Evolutionary conservation across 768 basidiomycete genomes (phyloP).

Genomic region (Collybiopsis luxurians): DNA sequence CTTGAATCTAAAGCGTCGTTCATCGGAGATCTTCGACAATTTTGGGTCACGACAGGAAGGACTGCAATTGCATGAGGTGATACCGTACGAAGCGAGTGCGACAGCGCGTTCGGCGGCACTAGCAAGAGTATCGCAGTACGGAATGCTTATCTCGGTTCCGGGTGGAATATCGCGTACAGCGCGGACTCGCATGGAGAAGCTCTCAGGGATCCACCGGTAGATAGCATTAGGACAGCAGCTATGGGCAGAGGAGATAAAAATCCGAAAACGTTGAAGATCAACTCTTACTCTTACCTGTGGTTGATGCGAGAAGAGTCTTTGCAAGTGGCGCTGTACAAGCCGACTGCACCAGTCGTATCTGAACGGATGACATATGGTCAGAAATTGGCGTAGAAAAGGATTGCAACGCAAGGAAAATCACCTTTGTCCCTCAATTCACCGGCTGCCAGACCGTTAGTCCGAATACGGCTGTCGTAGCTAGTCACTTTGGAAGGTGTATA

Average conservation of each 20-base stretch:
- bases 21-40: slow-evolving; percentile 15
- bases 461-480: neutral
- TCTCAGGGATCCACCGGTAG: slow-evolving; percentile 13
- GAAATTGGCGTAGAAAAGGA: too few species aligned
- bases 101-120: slow-evolving; percentile 20
- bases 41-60: slow-evolving; percentile 21
- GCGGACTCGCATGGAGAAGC: slow-evolving; percentile 27
- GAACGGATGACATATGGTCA: neutral
- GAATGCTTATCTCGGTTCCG: slow-evolving; percentile 28
- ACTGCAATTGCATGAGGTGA: slow-evolving; percentile 15
- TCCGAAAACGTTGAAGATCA: too few species aligned
- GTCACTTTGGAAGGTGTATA: too few species aligned
- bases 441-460: slow-evolving; percentile 20
- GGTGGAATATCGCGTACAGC: slow-evolving; percentile 24
- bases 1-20: slow-evolving; percentile 16
- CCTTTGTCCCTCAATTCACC: neutral
- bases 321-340: slow-evolving; percentile 12
- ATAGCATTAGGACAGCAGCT: slow-evolving; percentile 23
- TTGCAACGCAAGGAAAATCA: neutral
- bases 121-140: slow-evolving; percentile 21
- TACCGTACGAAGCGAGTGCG: slow-evolving; percentile 25
- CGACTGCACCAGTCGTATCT: neutral
- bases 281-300: slow-evolving; percentile 8
- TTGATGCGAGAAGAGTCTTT: slow-evolving; percentile 22
- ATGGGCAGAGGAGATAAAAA: neutral